These are phyloP conservation scores for Sphenostylis stenocarpa DNA, from an alignment of 306 rosid genomes.

Conservation along the genomic window DNA sequence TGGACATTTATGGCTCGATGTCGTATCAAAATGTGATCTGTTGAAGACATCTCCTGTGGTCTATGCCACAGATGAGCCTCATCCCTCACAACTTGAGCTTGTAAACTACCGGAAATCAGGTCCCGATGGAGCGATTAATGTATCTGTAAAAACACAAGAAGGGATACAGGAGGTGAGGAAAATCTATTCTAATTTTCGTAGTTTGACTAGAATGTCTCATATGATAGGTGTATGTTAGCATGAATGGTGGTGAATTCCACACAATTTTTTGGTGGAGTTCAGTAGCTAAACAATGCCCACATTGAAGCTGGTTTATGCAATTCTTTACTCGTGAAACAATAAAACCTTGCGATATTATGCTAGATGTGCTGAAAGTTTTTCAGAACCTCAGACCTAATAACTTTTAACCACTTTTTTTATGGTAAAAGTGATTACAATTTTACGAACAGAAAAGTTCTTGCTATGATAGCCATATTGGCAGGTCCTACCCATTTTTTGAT, in stretches of 20 bases:
- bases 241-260: not conserved
- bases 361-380: not conserved
- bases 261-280: not conserved
- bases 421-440: not conserved
- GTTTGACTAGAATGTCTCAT: not conserved
- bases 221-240: not conserved
- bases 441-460: not conserved
- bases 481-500: not conserved
- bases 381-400: not conserved
- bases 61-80: constrained; percentile 61
- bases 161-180: constrained; percentile 78
- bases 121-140: constrained; percentile 75
- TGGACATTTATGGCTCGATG: constrained; percentile 84
- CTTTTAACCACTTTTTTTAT: no score
- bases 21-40: constrained; percentile 86
- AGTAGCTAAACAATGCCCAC: not conserved
- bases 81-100: constrained; percentile 49
- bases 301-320: not conserved
- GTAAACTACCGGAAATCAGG: constrained; percentile 64
- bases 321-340: not conserved
- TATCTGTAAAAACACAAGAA: constrained; percentile 58
- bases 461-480: not conserved
- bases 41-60: constrained; percentile 63
- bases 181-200: constrained; percentile 5
- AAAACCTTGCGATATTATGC: not conserved